Base-by-base conservation (phyloP, 2,329 filamentous ascomycete species). In the Epichloe sylvatica region DNA sequence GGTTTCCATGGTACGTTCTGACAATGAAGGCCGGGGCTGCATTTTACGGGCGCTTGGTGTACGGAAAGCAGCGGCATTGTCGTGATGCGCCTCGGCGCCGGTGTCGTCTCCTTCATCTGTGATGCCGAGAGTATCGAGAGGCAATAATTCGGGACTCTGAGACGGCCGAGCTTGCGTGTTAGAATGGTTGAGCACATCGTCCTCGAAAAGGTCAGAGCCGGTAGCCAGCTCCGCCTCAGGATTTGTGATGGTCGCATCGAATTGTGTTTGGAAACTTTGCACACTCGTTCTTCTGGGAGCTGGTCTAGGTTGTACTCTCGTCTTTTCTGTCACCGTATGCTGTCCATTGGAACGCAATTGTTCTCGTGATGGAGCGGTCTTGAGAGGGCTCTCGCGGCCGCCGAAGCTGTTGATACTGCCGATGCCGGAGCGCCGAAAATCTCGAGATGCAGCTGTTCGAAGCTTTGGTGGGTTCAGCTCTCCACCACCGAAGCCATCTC, bases 1-100 rank as follows among this genome's bases (percentile, higher is more conserved):
- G 0, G 87, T 94, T 63, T 94, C 87, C 40, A 94, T 82, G 0
- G 90, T 94, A 51, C 91, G 75, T 58, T 96, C 90, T 0, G 84
- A 81, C 4, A 96, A 71, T 0, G 86, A 90, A 47, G 77, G 72
- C 48, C 68, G 60, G 34, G 64, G 64, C 23, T 52, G 53, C 33
- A 55, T 53, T 11, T 58, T 58, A 52, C 49, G 37, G 2, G 51
- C 60, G 52, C 43, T 56, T 54, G 51, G 56, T 56, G 46, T 58
- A 50, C 9, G 57, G 51, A 48, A 41, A 51, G 3, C 33, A 51
- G 37, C 45, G 4, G 44, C 21, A 33, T 57, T 52, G 15, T 54
- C 55, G 12, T 60, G 54, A 9, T 30, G 6, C 11, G 23, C 19
- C 38, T 45, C 35, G 15, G 37, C 8, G 3, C 33, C 43, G 13